Conservation (phyloP, 371 early-diverging fungal genomes). For the Lichtheimia ramosa region DNA sequence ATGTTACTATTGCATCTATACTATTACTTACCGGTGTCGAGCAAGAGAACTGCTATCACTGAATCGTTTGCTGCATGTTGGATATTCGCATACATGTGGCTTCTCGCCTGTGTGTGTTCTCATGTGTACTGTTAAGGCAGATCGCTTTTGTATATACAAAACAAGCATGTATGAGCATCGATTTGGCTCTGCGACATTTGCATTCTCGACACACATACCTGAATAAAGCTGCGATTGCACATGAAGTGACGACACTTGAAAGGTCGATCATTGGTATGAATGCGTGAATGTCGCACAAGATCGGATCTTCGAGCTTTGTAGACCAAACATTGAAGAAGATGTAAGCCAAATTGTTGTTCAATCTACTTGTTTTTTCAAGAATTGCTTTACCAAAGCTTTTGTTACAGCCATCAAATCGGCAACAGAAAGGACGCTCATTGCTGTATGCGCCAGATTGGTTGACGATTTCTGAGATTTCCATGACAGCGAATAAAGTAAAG, state of each 20-base stretch:
- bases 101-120: slow-evolving; percentile 90
- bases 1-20: neutral
- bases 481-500: slow-evolving; percentile 12
- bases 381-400: slow-evolving; percentile 60
- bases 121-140: slow-evolving; percentile 81
- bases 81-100: slow-evolving; percentile 73
- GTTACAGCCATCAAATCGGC: slow-evolving; percentile 60
- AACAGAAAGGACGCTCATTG: slow-evolving; percentile 57
- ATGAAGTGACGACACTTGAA: slow-evolving; percentile 61
- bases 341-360: too few species aligned
- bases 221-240: slow-evolving; percentile 78
- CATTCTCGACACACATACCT: slow-evolving; percentile 23
- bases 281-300: slow-evolving; percentile 73
- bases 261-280: slow-evolving; percentile 78
- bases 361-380: neutral
- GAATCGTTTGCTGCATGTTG: slow-evolving; percentile 78
- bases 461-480: slow-evolving; percentile 71
- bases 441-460: slow-evolving; percentile 49
- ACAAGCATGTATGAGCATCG: neutral
- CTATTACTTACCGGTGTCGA: slow-evolving; percentile 31
- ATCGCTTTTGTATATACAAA: slow-evolving; percentile 38
- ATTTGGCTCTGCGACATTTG: neutral
- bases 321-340: neutral
- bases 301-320: slow-evolving; percentile 57
- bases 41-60: slow-evolving; percentile 62